Evolutionary conservation across 768 basidiomycete genomes (phyloP).

Genomic region (Suillus cothurnatus): DNA sequence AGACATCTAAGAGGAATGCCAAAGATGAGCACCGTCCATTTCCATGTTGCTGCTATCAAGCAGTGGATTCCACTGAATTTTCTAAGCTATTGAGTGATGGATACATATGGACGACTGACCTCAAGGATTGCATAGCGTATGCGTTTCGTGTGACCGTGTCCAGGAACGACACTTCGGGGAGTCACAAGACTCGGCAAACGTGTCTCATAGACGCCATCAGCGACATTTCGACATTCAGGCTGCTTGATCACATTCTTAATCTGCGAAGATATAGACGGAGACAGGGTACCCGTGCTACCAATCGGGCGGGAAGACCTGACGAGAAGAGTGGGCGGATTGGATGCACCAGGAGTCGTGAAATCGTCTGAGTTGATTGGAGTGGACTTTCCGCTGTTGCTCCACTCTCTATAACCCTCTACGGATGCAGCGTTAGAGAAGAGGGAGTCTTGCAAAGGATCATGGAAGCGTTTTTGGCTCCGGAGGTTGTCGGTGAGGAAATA

Average conservation of each 20-base stretch:
- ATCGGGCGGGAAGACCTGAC: slow-evolving; percentile 77
- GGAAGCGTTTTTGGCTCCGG: slow-evolving; percentile 81
- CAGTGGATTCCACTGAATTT: slow-evolving; percentile 76
- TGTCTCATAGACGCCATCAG: slow-evolving; percentile 71
- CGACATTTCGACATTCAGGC: slow-evolving; percentile 45
- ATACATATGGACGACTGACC: slow-evolving; percentile 40
- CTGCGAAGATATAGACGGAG: slow-evolving; percentile 23
- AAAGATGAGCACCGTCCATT: slow-evolving; percentile 57
- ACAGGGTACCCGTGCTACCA: slow-evolving; percentile 44
- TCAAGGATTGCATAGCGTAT: slow-evolving; percentile 87
- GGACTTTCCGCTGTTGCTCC: slow-evolving; percentile 67
- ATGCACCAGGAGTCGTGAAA: slow-evolving; percentile 14
- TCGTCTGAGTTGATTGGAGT: slow-evolving; percentile 39
- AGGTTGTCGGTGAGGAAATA: slow-evolving; percentile 87
- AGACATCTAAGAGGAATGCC: slow-evolving; percentile 6
- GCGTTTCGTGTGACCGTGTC: slow-evolving; percentile 62
- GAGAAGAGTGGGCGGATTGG: slow-evolving; percentile 43
- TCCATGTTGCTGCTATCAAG: slow-evolving; percentile 91
- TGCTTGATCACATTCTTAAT: slow-evolving; percentile 27
- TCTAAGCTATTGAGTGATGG: neutral
- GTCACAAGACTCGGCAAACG: slow-evolving; percentile 78
- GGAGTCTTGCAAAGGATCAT: slow-evolving; percentile 88
- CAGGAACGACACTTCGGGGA: slow-evolving; percentile 65
- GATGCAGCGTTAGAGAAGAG: slow-evolving; percentile 80
- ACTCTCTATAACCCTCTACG: slow-evolving; percentile 77